phyloP scores from a whole-genome alignment of 164 flowering plant species.

The Vitis riparia region DNA sequence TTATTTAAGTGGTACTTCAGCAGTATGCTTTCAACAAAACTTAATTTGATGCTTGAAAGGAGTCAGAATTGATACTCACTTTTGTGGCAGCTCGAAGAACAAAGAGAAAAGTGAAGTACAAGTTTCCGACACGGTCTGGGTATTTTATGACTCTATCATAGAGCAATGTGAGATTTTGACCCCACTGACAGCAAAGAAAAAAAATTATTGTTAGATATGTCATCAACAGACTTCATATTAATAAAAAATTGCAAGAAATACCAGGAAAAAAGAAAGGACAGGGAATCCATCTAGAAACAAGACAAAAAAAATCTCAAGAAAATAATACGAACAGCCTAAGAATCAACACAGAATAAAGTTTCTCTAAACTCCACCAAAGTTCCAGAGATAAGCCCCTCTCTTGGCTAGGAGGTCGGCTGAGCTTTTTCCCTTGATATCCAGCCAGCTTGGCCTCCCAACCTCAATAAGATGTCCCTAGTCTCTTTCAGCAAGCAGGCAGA shows the following conservation, averaged over 20 bases:
- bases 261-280: no score
- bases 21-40: background rate
- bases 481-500: no score
- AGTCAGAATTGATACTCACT: slow-evolving; percentile 40
- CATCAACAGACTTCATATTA: background rate
- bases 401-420: no score
- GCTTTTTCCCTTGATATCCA: no score
- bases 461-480: no score
- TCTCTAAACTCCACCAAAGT: no score
- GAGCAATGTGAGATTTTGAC: slow-evolving; percentile 69
- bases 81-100: slow-evolving; percentile 96
- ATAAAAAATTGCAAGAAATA: background rate
- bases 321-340: no score
- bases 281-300: no score
- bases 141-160: slow-evolving; percentile 80
- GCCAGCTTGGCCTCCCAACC: no score
- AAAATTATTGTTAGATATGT: background rate
- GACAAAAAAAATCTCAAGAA: no score
- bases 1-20: background rate
- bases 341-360: no score
- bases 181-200: slow-evolving; percentile 69
- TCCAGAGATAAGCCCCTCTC: no score
- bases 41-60: background rate
- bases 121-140: slow-evolving; percentile 85
- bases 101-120: slow-evolving; percentile 93